phyloP scores from a whole-genome alignment of 768 basidiomycete genomes.

The Mycena polygramma region DNA sequence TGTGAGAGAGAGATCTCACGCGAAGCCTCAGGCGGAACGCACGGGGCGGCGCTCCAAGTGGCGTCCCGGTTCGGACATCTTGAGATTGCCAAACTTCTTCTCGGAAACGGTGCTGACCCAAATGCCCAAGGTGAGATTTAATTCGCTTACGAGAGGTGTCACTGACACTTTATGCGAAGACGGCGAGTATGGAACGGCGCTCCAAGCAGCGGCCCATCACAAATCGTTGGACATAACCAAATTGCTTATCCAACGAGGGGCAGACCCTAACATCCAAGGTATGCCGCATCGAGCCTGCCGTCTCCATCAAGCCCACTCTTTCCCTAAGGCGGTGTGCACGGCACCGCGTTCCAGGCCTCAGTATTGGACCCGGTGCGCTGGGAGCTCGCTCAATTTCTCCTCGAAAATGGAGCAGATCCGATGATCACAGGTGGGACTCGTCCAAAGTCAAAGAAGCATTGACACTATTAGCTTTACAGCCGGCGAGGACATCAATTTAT shows the following conservation, averaged over 20 bases:
- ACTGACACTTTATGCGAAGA: background rate
- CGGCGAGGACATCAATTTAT: too few relatives aligned
- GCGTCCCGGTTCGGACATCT: too few relatives aligned
- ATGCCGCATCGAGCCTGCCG: background rate
- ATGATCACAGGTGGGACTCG: background rate
- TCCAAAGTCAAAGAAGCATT: too few relatives aligned
- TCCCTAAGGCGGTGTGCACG: background rate
- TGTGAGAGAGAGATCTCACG: too few relatives aligned
- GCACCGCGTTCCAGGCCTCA: background rate
- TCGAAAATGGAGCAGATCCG: constrained; percentile 1
- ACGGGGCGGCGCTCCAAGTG: too few relatives aligned
- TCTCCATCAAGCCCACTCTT: background rate
- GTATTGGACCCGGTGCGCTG: background rate
- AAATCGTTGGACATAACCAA: background rate
- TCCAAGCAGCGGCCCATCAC: background rate
- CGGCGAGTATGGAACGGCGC: constrained; percentile 1
- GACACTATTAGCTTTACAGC: too few relatives aligned
- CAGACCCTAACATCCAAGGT: constrained; percentile 6
- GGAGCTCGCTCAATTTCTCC: background rate
- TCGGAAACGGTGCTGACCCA: background rate
- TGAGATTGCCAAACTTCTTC: too few relatives aligned
- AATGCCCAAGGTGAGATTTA: background rate
- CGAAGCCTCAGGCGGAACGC: too few relatives aligned
- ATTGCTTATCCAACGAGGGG: background rate
- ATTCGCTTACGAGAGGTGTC: background rate